phyloP scores from a whole-genome alignment of 169 alveolate genomes.

The Eimeria brunetti region DNA sequence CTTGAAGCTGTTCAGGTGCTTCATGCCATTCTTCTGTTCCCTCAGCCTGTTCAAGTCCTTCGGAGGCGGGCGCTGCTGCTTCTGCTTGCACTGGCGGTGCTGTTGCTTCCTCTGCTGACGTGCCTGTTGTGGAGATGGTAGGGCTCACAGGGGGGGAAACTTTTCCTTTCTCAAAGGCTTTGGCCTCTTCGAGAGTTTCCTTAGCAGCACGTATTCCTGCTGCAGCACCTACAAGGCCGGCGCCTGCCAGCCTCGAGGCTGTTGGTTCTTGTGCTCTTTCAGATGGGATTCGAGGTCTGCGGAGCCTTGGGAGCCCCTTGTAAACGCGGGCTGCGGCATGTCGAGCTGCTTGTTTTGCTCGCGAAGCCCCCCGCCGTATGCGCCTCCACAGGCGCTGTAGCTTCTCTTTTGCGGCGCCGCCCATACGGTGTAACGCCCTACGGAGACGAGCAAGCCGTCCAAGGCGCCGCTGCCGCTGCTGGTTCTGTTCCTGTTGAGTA shows the following conservation, averaged over 20 bases:
- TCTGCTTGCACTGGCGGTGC: background rate
- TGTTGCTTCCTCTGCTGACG: background rate
- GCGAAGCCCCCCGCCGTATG: background rate
- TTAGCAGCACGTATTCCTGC: background rate
- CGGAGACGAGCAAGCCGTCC: background rate
- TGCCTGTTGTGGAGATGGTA: background rate
- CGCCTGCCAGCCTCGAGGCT: background rate
- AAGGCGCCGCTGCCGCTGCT: background rate
- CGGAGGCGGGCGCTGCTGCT: background rate
- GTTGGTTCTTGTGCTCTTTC: background rate
- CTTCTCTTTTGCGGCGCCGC: slow-evolving; percentile 1
- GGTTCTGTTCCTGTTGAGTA: background rate
- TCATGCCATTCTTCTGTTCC: background rate
- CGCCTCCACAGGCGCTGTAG: background rate
- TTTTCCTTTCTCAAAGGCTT: background rate
- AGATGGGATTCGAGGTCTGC: background rate
- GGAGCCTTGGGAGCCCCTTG: background rate
- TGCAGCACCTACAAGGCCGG: background rate
- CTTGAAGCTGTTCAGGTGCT: slow-evolving; percentile 13
- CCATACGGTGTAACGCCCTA: background rate
- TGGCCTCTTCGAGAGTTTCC: background rate
- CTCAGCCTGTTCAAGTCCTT: background rate
- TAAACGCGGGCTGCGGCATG: background rate
- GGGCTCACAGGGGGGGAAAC: background rate
- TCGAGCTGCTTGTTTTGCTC: background rate